Percentiles rank a stretch among this genome's conserved stretches.
phyloP scores from a whole-genome alignment of 768 basidiomycete species.

The Fistulinella prunicolor region DNA sequence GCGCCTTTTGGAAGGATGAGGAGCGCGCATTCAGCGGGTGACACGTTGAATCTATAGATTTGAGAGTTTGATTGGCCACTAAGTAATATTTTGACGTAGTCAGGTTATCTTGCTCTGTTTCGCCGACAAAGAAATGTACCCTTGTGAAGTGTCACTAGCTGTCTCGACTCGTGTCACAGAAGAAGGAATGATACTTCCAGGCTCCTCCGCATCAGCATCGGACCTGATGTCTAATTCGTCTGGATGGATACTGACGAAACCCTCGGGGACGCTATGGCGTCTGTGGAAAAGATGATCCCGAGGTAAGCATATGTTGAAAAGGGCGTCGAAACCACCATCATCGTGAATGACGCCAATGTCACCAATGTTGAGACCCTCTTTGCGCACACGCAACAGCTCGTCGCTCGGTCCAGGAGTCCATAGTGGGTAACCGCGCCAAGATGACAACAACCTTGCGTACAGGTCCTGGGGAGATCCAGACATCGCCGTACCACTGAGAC shows the following conservation, averaged over 20 bases:
- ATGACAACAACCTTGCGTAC: slow-evolving; percentile 12
- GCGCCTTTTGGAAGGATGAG: slow-evolving; percentile 30
- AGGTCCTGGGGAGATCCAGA: slow-evolving; percentile 5
- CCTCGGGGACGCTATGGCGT: slow-evolving; percentile 21
- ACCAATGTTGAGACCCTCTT: slow-evolving; percentile 30
- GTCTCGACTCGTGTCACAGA: not conserved
- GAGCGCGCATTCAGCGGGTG: slow-evolving; percentile 22
- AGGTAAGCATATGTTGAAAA: slow-evolving; percentile 34
- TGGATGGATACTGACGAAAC: slow-evolving; percentile 20
- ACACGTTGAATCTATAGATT: not conserved
- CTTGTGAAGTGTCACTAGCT: not conserved
- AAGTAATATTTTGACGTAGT: not conserved
- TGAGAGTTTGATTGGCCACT: not conserved
- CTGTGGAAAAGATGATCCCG: slow-evolving; percentile 22
- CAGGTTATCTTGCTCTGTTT: too few species aligned
- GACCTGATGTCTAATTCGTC: slow-evolving; percentile 7
- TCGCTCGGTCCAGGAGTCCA: slow-evolving; percentile 30
- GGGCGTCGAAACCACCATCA: slow-evolving; percentile 32
- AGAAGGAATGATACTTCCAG: not conserved
- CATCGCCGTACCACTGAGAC: not conserved
- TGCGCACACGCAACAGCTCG: slow-evolving; percentile 22
- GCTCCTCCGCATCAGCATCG: not conserved
- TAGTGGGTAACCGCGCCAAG: slow-evolving; percentile 28
- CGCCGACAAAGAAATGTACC: not conserved
- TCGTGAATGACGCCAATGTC: slow-evolving; percentile 29